Base-by-base conservation (phyloP, 805 yeast genomes). In the Starmerella sp. region DNA sequence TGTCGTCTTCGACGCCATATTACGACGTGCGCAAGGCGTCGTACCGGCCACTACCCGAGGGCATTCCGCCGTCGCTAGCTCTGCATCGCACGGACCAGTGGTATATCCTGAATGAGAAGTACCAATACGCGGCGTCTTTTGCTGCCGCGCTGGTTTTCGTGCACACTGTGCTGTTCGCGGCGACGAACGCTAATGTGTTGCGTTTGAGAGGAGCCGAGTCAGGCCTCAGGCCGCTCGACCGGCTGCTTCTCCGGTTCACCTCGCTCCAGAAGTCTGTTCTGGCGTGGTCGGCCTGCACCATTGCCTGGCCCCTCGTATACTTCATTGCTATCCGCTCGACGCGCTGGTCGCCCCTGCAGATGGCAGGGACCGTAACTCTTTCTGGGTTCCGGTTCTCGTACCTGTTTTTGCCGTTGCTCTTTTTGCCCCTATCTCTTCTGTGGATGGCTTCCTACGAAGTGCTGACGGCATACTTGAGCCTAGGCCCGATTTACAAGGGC, bases 401-500 rank as follows among this genome's bases (percentile, higher is more conserved):
- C n/a, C 29, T 52, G 44, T 42, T 35, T 7, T 13, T 17, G 7
- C 53, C 61, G 28, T n/a, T 38, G 22, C 9, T 5, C 28, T 32
- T 28, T 34, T 34, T 62, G 9, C 47, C 63, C 2, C 52, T 65
- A 7, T 36, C 60, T 5, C 41, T 60, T 13, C 44, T 58, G 5
- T 68, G 71, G 69, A 60, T 55, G 29, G 49, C 64, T 22, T 56
- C 65, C 7, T 63, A 67, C 56, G 51, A 63, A 38, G 60, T 62
- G 52, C 67, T 64, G 54, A 55, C 63, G 29, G 58, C 66, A 28
- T 73, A 69, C 56, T 53, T 72, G 64, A 61, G 70, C 5, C 59
- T 67, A 11, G 75, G 74, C 1, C 73, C 76, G 1, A 52, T 57
- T 8, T 67, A 67, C 47, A 48, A 67, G 13, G 69, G 69, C 11